Conservation (phyloP, 2,329 filamentous ascomycete species). For the Zarea fungicola region DNA sequence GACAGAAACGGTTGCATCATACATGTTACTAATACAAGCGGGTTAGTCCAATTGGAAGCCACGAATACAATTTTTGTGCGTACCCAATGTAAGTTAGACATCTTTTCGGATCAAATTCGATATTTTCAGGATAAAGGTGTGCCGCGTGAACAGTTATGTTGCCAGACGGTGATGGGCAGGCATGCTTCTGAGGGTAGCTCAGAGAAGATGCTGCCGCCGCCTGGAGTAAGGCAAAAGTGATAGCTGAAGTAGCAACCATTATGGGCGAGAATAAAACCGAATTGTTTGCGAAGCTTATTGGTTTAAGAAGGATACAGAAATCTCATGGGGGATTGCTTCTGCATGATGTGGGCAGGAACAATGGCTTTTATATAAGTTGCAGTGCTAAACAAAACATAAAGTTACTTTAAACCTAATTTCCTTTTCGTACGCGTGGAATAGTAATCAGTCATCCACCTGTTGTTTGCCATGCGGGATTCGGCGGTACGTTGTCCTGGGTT, state of each 20-base stretch:
- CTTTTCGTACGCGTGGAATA: no score
- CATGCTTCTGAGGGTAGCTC: background rate
- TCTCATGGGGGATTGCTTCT: no score
- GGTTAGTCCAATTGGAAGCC: background rate
- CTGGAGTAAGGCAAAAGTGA: background rate
- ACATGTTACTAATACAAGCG: background rate
- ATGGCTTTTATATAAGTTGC: no score
- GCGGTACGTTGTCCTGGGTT: no score
- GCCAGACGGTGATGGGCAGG: background rate
- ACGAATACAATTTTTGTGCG: constrained; percentile 14
- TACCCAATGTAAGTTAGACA: constrained; percentile 20
- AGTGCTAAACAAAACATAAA: no score
- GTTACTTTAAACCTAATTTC: no score
- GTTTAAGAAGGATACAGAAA: no score
- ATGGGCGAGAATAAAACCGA: no score
- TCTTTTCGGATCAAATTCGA: constrained; percentile 17
- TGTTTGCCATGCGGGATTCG: no score
- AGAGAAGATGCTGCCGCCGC: background rate
- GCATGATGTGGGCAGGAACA: no score
- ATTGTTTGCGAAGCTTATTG: no score
- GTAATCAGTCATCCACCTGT: no score
- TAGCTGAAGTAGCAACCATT: constrained; percentile 2
- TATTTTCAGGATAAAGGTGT: constrained; percentile 20
- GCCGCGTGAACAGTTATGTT: constrained; percentile 11
- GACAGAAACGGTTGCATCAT: background rate